phyloP scores from a whole-genome alignment of 495 filamentous ascomycete genomes.

The Neurospora tetraspora region DNA sequence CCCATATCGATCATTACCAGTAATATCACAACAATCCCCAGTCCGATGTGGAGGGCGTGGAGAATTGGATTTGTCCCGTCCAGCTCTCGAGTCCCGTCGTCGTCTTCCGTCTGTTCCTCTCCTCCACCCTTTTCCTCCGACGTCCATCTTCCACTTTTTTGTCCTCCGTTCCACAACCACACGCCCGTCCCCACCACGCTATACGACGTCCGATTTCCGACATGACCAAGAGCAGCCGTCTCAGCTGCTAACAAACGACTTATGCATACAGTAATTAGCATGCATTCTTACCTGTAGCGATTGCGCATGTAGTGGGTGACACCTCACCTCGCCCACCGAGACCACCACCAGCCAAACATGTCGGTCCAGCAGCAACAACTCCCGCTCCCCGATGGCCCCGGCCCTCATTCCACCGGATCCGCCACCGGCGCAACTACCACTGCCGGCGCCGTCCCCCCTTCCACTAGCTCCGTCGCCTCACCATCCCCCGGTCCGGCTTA shows the following conservation, averaged over 20 bases:
- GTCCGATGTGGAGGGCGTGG: not conserved
- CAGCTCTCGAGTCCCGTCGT: not conserved
- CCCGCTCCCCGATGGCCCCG: not conserved
- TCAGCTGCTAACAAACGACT: not conserved
- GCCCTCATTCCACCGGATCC: not conserved
- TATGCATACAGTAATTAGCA: not conserved
- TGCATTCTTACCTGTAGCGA: not conserved
- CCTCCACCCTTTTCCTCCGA: not conserved
- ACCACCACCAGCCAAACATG: not conserved
- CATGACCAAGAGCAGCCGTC: not conserved
- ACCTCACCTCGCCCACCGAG: not conserved
- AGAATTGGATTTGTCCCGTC: not conserved
- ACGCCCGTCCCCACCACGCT: not conserved
- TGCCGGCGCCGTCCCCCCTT: not conserved
- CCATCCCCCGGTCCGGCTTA: constrained; percentile 11
- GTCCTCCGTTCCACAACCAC: not conserved
- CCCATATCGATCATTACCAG: too few relatives aligned
- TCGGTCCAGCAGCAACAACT: not conserved
- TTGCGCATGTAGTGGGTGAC: not conserved
- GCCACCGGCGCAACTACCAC: not conserved
- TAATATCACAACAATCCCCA: too few relatives aligned
- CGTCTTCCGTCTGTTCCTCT: not conserved
- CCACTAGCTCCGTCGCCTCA: not conserved
- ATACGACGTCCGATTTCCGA: not conserved
- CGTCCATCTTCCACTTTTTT: not conserved